Evolutionary conservation across 768 basidiomycete genomes (phyloP).

Genomic region (Polyporus arcularius): DNA sequence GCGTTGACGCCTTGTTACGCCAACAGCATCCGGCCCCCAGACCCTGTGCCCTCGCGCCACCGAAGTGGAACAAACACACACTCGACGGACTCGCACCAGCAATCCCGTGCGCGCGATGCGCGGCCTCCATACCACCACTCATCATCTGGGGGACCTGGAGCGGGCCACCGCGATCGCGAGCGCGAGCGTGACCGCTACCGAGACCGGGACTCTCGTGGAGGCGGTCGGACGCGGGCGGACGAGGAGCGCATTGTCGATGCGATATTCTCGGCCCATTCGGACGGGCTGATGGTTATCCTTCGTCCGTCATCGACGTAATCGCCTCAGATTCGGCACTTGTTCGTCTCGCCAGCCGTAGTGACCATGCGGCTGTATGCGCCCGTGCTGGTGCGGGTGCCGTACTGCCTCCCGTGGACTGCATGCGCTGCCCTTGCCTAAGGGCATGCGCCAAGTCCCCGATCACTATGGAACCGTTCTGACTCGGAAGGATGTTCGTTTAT

Average conservation of each 20-base stretch:
- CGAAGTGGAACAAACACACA: constrained; percentile 28
- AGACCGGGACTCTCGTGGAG: constrained; percentile 10
- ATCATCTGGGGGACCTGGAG: background rate
- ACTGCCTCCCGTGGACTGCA: background rate
- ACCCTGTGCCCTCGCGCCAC: constrained; percentile 31
- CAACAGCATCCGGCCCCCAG: constrained; percentile 30
- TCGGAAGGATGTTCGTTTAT: no score
- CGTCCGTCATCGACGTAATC: constrained; percentile 34
- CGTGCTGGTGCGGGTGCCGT: background rate
- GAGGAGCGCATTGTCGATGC: constrained; percentile 66
- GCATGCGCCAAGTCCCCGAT: no score
- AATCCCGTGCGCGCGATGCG: constrained; percentile 4
- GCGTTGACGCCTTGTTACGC: background rate
- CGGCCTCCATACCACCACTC: constrained; percentile 1
- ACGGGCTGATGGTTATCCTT: constrained; percentile 80
- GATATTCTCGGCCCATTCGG: constrained; percentile 85
- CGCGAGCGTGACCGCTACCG: constrained; percentile 6
- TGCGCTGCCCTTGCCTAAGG: no score
- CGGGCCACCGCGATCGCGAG: constrained; percentile 12
- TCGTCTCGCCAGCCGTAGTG: background rate
- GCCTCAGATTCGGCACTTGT: background rate
- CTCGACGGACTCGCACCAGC: constrained; percentile 7
- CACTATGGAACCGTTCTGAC: no score
- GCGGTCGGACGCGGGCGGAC: constrained; percentile 26
- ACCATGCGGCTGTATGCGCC: background rate